Base-by-base conservation (phyloP, 2,329 filamentous ascomycete genomes). In the Venturiaceae sp. region DNA sequence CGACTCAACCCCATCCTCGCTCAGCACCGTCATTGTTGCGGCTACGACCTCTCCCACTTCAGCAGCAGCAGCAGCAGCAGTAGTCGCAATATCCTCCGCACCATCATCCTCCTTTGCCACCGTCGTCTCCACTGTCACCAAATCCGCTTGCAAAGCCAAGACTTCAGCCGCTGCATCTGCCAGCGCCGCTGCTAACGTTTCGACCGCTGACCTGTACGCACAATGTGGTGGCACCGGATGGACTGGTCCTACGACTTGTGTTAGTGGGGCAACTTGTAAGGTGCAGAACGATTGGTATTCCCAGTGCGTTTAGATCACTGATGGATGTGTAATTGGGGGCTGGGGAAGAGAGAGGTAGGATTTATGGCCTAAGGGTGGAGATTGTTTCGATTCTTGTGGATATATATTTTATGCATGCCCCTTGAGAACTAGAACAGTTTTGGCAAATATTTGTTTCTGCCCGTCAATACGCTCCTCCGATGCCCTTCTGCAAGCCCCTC, bases 181-280 rank as follows among this genome's bases (percentile, higher is more conserved):
- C 3, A 32, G 32, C n/a, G 54, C 54, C 4, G 28, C 28, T 13
- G 4, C 52, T 33, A 36, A 11, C 19, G 53, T 21, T 5, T 3
- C n/a, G 3, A 34, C 26, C 11, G 54, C 39, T 13, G 7, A 1
- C 6, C 26, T 21, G 21, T 58, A 46, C 13, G 57, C 28, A 19
- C 61, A 58, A 32, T 62, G 61, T 23, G 60, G 60, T 58, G 61
- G 61, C 6, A 13, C 23, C 14, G 60, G 53, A 5, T 62, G 57
- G 59, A 53, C 44, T 21, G 61, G 61, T 21, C 21, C 57, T 14
- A 59, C 57, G 9, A 34, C 32, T 14, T 62, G 61, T 60, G 44
- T n/a, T 19, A n/a, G 14, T 2, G 61, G 60, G 9, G 36, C 53
- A 16, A 62, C 53, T 5, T 62, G 59, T 36, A 58, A 58, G 56